phyloP scores from a whole-genome alignment of 1,139 yeast genomes.

The Taphrina flavorubra region DNA sequence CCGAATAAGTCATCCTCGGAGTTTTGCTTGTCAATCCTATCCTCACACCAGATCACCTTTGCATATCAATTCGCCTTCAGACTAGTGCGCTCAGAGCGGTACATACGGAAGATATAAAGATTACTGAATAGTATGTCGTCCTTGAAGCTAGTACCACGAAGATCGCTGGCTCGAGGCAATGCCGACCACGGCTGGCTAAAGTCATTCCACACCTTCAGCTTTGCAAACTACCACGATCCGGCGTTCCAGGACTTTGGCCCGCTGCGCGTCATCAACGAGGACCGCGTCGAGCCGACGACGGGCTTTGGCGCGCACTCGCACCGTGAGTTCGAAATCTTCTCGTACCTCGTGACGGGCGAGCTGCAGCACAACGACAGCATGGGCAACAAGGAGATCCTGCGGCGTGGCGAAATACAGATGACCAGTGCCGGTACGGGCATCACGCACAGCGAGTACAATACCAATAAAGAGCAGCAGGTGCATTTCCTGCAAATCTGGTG shows the following conservation, averaged over 20 bases:
- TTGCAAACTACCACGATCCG: conserved; percentile 36
- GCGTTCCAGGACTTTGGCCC: conserved; percentile 25
- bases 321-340: conserved; percentile 37
- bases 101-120: not conserved
- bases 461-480: conserved; percentile 19
- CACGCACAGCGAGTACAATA: conserved; percentile 41
- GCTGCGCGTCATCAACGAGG: conserved; percentile 41
- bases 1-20: too few relatives aligned
- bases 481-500: conserved; percentile 42
- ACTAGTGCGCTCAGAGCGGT: too few relatives aligned
- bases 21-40: too few relatives aligned
- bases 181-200: conserved; percentile 42
- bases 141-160: conserved; percentile 27
- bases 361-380: conserved; percentile 40
- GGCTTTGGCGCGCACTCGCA: conserved; percentile 41
- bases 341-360: conserved; percentile 34
- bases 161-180: conserved; percentile 32
- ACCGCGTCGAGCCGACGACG: conserved; percentile 32
- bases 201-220: conserved; percentile 37
- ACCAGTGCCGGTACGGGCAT: conserved; percentile 42
- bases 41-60: too few relatives aligned
- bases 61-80: too few relatives aligned
- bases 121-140: not conserved
- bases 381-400: conserved; percentile 39
- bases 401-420: conserved; percentile 39